These are phyloP conservation scores for Parastagonospora nodorum DNA, from an alignment of 2,329 filamentous ascomycete species.

Conservation along the genomic window DNA sequence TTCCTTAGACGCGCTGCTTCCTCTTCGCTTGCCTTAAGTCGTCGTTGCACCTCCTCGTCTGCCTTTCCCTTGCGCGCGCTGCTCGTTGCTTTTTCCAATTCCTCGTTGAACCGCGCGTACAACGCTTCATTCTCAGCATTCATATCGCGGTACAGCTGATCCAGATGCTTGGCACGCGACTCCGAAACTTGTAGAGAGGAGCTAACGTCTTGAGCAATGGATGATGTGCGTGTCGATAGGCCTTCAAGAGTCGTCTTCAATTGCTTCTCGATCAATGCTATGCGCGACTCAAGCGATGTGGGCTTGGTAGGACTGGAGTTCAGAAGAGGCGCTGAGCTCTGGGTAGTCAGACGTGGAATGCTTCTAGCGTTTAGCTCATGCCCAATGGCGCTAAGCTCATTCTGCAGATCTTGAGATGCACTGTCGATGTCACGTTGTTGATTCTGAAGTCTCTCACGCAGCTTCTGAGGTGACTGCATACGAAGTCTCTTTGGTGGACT, in stretches of 20 bases:
- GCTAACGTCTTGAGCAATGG: constrained; percentile 73
- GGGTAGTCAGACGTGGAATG: constrained; percentile 39
- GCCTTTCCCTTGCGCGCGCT: constrained; percentile 72
- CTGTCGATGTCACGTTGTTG: constrained; percentile 77
- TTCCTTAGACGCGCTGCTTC: constrained; percentile 79
- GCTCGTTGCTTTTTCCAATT: constrained; percentile 81
- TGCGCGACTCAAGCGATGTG: constrained; percentile 57
- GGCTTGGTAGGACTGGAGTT: constrained; percentile 19
- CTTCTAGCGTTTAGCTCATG: constrained; percentile 69
- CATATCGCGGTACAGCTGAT: constrained; percentile 85
- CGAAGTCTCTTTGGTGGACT: constrained; percentile 37
- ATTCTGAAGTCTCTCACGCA: constrained; percentile 80
- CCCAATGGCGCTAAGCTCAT: constrained; percentile 78
- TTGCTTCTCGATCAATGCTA: constrained; percentile 70
- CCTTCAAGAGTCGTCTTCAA: constrained; percentile 57
- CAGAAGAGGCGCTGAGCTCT: constrained; percentile 34
- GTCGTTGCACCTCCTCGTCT: constrained; percentile 74
- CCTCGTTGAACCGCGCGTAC: constrained; percentile 91
- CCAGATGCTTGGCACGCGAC: constrained; percentile 77
- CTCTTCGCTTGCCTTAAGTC: constrained; percentile 74
- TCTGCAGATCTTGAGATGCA: constrained; percentile 70
- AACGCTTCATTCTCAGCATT: constrained; percentile 91
- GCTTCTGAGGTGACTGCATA: constrained; percentile 67
- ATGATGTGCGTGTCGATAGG: constrained; percentile 37
- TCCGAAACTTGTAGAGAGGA: constrained; percentile 74